Base-by-base conservation (phyloP, 2,329 filamentous ascomycete genomes). In the Pleoardoris graminearum region DNA sequence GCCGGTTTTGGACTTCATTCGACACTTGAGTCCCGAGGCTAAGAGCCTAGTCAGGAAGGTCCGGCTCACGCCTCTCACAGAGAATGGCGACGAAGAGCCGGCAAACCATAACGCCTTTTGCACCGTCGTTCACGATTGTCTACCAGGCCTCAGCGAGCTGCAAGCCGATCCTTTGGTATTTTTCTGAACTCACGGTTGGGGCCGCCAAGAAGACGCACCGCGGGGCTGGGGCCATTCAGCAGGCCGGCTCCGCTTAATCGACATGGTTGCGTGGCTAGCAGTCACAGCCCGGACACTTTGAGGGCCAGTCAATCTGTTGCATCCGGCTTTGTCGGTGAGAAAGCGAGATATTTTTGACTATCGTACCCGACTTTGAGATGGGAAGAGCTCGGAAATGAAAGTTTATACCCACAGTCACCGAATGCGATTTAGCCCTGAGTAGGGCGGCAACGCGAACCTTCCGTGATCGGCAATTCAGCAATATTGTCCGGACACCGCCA, bases 1-100 rank as follows among this genome's bases (percentile, higher is more conserved):
- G 35, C 72, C 71, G 42, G 70, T 74, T 25, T 51, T 75, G 50
- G 72, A 74, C 45, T 75, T 73, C 53, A 70, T 75, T 57, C 63
- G 72, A 36, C 66, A 71, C 47, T 54, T 75, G 32, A 71, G 70
- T 44, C 71, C 71, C 19, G 69, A 74, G 42, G 71, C 72, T 14
- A 71, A 71, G 56, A 69, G 61, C 37, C 57, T 70, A 54, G 67
- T 75, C 27, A 66, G 71, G 48, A 70, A 73, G 55, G 65, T 72
- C 46, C 65, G 71, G 48, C 63, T 75, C 44, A 74, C 70, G 25
- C 64, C 69, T 47, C 62, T 73, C 45, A 68, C 69, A 46, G 69
- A 72, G 53, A 67, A 70, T 46, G 67, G 69, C 47, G 65, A 68
- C 45, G 65, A 72, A 46, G 64, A 66, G 22, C 68, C 67, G 43